Evolutionary conservation across 1,139 yeast genomes (phyloP).

Genomic region (Pichia sp.): DNA sequence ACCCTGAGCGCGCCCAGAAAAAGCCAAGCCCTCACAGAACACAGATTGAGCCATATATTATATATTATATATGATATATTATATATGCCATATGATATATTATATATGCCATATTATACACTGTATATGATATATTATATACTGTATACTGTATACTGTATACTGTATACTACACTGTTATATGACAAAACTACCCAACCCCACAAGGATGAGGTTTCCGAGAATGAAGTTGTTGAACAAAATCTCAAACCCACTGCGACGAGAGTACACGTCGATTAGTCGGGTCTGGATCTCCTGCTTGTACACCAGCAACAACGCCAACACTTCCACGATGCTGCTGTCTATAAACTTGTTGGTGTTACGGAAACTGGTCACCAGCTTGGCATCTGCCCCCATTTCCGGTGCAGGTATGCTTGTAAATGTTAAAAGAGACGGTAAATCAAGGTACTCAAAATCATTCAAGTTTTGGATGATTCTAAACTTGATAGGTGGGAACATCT

Average conservation of each 20-base stretch:
- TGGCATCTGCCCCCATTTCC: constrained; percentile 10
- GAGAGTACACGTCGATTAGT: constrained; percentile 26
- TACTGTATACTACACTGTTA: constrained; percentile 12
- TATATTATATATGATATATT: not conserved
- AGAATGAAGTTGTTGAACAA: constrained; percentile 29
- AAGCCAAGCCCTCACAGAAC: not conserved
- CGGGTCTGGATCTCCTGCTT: constrained; percentile 29
- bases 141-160: too few species aligned
- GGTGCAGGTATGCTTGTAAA: constrained; percentile 18
- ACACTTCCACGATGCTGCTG: constrained; percentile 23
- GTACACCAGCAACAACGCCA: constrained; percentile 24
- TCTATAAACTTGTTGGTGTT: constrained; percentile 28
- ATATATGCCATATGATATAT: too few species aligned
- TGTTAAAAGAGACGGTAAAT: constrained; percentile 22
- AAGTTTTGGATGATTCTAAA: constrained; percentile 58
- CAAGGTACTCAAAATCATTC: constrained; percentile 37
- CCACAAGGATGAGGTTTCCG: constrained; percentile 31
- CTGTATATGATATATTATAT: too few species aligned
- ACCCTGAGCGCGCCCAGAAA: not conserved
- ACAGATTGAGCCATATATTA: not conserved
- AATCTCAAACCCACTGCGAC: constrained; percentile 28
- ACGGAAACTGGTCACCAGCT: constrained; percentile 16
- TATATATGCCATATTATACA: too few species aligned
- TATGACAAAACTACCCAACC: constrained; percentile 31
- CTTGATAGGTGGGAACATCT: constrained; percentile 38